Percentiles rank a stretch among this genome's conserved stretches.
Conservation (phyloP, 768 basidiomycete genomes). For the Boletellus sp. region DNA sequence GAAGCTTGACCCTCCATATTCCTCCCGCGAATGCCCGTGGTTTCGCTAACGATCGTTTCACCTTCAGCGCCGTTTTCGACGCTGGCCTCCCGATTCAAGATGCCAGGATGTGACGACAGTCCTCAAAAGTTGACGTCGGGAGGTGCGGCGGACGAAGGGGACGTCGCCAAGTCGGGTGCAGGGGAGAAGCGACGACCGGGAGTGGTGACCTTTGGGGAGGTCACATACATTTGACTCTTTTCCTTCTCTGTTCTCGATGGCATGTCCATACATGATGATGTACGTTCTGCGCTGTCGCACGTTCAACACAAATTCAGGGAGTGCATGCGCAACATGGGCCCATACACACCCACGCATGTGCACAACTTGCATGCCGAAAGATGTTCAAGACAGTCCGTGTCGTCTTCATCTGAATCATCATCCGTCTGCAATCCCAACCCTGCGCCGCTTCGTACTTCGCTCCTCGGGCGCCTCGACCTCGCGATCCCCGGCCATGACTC, state of each 20-base stretch:
- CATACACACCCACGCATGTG: too few species aligned
- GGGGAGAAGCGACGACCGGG: neutral
- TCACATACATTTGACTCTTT: neutral
- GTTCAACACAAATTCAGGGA: too few species aligned
- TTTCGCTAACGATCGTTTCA: neutral
- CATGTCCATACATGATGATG: too few species aligned
- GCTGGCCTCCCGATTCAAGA: neutral
- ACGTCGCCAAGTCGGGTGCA: neutral
- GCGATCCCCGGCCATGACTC: neutral
- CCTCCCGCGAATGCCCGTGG: too few species aligned
- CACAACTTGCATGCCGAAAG: too few species aligned
- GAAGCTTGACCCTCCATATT: too few species aligned
- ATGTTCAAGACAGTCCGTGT: neutral
- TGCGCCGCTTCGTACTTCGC: slow-evolving; percentile 14
- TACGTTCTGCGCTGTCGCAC: neutral
- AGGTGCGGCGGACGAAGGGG: neutral
- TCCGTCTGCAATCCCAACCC: slow-evolving; percentile 1
- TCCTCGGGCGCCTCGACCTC: slow-evolving; percentile 8
- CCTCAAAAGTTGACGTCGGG: neutral
- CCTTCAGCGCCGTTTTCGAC: neutral
- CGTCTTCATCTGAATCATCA: neutral
- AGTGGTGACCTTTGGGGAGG: slow-evolving; percentile 2
- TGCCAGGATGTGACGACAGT: neutral
- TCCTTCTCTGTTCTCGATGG: too few species aligned
- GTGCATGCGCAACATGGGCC: too few species aligned